A percentile compares a stretch with the other conserved stretches of the same genome.
Conservation (phyloP, 345 rosid species). For the Hypericum androsaemum region DNA sequence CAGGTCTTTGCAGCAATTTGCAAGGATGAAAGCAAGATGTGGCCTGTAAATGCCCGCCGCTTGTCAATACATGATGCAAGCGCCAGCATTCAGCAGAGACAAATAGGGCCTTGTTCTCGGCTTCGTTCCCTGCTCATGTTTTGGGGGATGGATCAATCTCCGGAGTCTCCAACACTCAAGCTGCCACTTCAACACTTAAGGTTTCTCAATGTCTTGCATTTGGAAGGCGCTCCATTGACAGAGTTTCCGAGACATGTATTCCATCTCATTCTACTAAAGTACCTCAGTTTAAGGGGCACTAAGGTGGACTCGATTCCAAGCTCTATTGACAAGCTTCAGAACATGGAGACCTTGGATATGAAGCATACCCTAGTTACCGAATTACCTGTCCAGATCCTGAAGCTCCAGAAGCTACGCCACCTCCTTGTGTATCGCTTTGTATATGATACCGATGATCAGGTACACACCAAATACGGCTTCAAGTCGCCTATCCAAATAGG, state of each 20-base stretch:
- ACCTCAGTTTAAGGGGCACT: constrained; percentile 28
- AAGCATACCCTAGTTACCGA: constrained; percentile 23
- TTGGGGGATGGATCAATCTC: constrained; percentile 5
- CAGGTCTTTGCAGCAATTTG: constrained; percentile 26
- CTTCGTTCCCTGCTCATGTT: constrained; percentile 35
- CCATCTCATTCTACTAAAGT: constrained; percentile 22
- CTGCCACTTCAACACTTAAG: constrained; percentile 8
- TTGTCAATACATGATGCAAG: constrained; percentile 19
- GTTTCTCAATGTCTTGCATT: constrained; percentile 30
- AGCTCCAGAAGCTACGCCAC: constrained; percentile 31
- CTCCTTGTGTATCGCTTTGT: constrained; percentile 27
- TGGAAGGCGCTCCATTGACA: constrained; percentile 26
- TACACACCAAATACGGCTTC: constrained; percentile 17
- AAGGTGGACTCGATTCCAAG: constrained; percentile 23
- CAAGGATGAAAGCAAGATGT: constrained; percentile 9
- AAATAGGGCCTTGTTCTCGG: background rate
- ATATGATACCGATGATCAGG: constrained; percentile 1
- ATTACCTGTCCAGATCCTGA: constrained; percentile 31
- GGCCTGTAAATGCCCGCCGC: constrained; percentile 34
- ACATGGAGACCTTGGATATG: constrained; percentile 38
- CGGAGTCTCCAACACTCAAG: background rate
- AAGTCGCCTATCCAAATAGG: constrained; percentile 14
- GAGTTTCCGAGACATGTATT: constrained; percentile 25
- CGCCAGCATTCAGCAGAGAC: constrained; percentile 8
- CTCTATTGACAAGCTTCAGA: constrained; percentile 30